Evolutionary conservation across 176 grass and related monocot genomes (phyloP), one percentile per base, ranked within the genome.

Genomic region (Neostapfia colusana): DNA sequence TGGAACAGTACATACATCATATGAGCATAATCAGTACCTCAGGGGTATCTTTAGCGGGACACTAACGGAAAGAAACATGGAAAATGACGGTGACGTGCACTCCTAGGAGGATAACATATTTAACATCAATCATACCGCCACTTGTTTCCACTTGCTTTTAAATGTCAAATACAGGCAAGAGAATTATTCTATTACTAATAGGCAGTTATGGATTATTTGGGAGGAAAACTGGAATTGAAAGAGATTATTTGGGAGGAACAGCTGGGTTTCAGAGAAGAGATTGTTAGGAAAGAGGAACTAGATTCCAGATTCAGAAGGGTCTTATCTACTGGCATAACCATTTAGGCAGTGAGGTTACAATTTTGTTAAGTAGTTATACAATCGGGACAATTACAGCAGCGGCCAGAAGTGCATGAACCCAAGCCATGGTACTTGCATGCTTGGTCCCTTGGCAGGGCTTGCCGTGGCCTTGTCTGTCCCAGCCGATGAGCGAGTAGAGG

Each of bases 351-450:
- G 3, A 70, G 5, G 23, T 38, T 17, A 65, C 75, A 39, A 25
- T 28, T 36, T 25, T 63, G 9, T 63, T 11, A 31, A 31, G 23
- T 3, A 31, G 41, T 41, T 54, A 10, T n/a, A 15, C 58, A 39
- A 34, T 28, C 12, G 55, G 25, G 21, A 26, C 55, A 2, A 15
- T 48, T 79, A 79, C 20, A 79, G 6, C 8, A 84, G 48, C 38
- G 82, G 75, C 72, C 79, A 85, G 77, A 81, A 87, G 66, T 79
- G 81, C 39, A 91, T 43, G 46, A 85, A 82, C 20, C 73, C 61
- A 36, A 87, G 73, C 81, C 81, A 87, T 72, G 46, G 46, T 0
- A 25, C 36, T 4, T 38, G 11, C 20, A 43, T 44, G 13, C 10
- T 72, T 38, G 67, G 75, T 39, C 42, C 65, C 28, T 51, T 34